Percentiles rank a stretch among this genome's conserved stretches.
Conservation (phyloP, 2,329 filamentous ascomycete genomes). For the Venturiaceae sp. region DNA sequence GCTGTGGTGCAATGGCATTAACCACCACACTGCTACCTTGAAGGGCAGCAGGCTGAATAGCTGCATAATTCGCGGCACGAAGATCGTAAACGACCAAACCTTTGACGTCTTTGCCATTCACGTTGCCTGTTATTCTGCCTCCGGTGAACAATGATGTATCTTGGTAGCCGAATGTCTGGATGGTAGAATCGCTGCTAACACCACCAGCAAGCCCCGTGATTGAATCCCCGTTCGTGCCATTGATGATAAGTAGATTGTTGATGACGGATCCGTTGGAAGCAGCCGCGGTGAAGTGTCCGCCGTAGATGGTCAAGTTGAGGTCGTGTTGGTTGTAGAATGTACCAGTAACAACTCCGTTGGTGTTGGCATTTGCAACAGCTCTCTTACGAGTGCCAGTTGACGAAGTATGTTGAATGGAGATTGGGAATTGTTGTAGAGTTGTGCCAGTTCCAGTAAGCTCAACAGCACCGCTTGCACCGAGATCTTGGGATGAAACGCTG, state of each 20-base stretch:
- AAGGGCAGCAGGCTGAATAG: slow-evolving; percentile 65
- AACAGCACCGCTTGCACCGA: slow-evolving; percentile 63
- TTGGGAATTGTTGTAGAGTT: slow-evolving; percentile 37
- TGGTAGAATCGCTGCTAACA: slow-evolving; percentile 62
- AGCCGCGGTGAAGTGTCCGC: slow-evolving; percentile 71
- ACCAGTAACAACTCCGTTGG: slow-evolving; percentile 65
- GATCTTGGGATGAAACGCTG: slow-evolving; percentile 66
- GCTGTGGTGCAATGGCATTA: slow-evolving; percentile 64
- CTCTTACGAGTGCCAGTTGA: slow-evolving; percentile 24
- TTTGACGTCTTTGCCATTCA: slow-evolving; percentile 52
- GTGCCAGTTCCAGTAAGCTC: slow-evolving; percentile 41
- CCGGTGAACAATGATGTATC: slow-evolving; percentile 69
- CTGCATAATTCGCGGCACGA: slow-evolving; percentile 47
- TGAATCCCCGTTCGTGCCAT: slow-evolving; percentile 57
- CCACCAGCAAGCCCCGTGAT: slow-evolving; percentile 61
- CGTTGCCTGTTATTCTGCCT: slow-evolving; percentile 63
- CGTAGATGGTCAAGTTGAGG: slow-evolving; percentile 78
- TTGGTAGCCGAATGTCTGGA: slow-evolving; percentile 60
- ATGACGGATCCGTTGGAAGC: slow-evolving; percentile 60
- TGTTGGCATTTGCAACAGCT: slow-evolving; percentile 27
- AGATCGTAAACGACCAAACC: slow-evolving; percentile 80
- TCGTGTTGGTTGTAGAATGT: slow-evolving; percentile 62
- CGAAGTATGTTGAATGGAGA: slow-evolving; percentile 38
- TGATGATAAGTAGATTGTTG: slow-evolving; percentile 74
- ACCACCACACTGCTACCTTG: slow-evolving; percentile 62